A percentile compares a stretch with the other conserved stretches of the same genome.
Conservation (phyloP, 1,284 basidiomycete species). For the Ustilago nuda region DNA sequence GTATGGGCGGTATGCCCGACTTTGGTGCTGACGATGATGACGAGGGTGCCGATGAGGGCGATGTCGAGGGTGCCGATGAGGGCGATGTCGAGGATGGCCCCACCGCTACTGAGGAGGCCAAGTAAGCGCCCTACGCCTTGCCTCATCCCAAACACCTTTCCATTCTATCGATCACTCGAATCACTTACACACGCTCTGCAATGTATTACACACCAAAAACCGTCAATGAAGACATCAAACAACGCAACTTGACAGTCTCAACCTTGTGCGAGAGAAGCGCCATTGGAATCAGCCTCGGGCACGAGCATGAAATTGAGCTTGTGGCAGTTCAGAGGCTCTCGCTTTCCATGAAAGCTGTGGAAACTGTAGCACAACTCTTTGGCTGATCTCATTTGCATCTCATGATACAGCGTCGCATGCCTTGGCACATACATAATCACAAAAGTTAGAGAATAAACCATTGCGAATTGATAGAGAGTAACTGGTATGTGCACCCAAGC, state of each 20-base stretch:
- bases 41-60: constrained; percentile 56
- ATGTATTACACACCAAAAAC: constrained; percentile 11
- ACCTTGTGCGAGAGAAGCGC: too few relatives aligned
- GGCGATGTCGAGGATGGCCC: constrained; percentile 68
- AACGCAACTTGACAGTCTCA: neutral
- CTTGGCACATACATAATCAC: neutral
- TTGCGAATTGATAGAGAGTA: neutral
- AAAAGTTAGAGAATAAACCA: neutral
- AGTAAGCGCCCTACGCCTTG: constrained; percentile 12
- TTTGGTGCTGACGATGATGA: constrained; percentile 55
- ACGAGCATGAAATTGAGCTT: too few relatives aligned
- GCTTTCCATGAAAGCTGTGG: too few relatives aligned
- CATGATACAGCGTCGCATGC: neutral
- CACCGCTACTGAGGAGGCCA: constrained; percentile 33
- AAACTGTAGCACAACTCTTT: neutral
- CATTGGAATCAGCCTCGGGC: too few relatives aligned
- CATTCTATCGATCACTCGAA: constrained; percentile 1
- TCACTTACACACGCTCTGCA: neutral
- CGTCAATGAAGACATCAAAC: neutral
- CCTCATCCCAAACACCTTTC: neutral
- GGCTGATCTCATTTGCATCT: too few relatives aligned
- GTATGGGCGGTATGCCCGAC: constrained; percentile 29
- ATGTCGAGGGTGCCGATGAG: constrained; percentile 55
- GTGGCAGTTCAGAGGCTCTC: too few relatives aligned
- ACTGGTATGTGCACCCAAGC: neutral